Base-by-base conservation (phyloP, 306 rosid genomes). In the Cicer cuneatum region DNA sequence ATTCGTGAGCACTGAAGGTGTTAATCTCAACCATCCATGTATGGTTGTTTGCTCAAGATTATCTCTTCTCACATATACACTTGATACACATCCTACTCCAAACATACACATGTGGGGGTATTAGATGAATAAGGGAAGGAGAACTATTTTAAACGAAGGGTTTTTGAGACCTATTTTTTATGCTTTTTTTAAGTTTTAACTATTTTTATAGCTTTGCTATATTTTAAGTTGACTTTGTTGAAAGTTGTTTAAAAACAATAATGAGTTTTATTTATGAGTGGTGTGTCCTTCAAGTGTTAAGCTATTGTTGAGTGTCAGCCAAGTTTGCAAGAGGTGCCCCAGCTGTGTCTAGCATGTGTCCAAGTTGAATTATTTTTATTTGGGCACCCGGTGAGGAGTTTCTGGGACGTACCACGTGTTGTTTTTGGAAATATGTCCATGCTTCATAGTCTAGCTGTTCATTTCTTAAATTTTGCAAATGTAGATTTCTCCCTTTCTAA, bases 401-500 rank as follows among this genome's bases (percentile, higher is more conserved):
- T 67, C 42, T 2, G 39, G 37, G 40, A 66, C 13, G 19, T 66
- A 16, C 19, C 7, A 40, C 6, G 14, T 21, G 41, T 19, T 18
- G 45, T 61, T 37, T 45, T 64, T 14, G 16, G 24, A 41, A 43
- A 66, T 48, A 33, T 67, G 42, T 9, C 45, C 59, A 8, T 47
- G 24, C 38, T 67, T 12, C 29, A 29, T 66, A 29, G 35, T 29
- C 35, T 29, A 66, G 40, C 72, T 61, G 35, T 73, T 79, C 24
- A 46, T 72, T 40, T 74, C 40, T 78, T 75, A 4, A 6, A 2
- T 59, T 37, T 37, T 66, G 58, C 70, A 66, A 56, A 54, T 56
- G 42, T 47, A 43, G 16, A 35, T 41, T 73, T 73, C 39, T 2
- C 75, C 35, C 57, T 63, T 59, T 78, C 83, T 87, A 66, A 87